Evolutionary conservation across 306 rosid genomes (phyloP).

Genomic region (Prunus davidiana): DNA sequence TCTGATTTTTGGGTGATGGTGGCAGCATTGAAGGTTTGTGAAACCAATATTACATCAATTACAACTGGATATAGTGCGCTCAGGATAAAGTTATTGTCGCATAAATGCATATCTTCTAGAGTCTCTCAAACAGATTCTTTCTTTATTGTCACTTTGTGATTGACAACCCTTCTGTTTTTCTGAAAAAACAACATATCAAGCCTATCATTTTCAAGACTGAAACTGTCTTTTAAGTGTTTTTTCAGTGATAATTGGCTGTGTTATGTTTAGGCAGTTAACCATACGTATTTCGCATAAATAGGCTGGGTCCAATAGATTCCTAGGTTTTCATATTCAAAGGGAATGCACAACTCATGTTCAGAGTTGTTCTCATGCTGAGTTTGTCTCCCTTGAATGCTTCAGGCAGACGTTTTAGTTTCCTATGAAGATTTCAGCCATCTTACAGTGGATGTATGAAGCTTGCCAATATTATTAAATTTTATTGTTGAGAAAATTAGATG

Average conservation of each 20-base stretch:
- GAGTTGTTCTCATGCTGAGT: not conserved
- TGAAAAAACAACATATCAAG: not conserved
- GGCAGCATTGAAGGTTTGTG: conserved; percentile 88
- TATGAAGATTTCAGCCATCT: not conserved
- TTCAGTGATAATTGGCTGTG: not conserved
- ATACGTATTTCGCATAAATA: not conserved
- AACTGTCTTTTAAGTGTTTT: not conserved
- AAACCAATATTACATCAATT: conserved; percentile 17
- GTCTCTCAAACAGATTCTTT: conserved; percentile 5
- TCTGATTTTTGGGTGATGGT: conserved; percentile 95
- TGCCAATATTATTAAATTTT: not conserved
- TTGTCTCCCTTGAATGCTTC: not conserved
- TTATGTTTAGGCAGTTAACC: not conserved
- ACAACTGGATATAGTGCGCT: conserved; percentile 15
- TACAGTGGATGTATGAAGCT: not conserved
- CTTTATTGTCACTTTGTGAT: not conserved
- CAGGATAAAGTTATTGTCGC: not conserved
- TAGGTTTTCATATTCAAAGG: not conserved
- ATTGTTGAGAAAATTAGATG: not conserved
- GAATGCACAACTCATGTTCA: not conserved
- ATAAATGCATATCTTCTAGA: not conserved
- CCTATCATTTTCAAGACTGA: not conserved
- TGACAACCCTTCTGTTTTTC: not conserved
- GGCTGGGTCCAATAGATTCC: not conserved
- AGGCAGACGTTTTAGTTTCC: not conserved